These are phyloP conservation scores for Boletus reticuloceps DNA, from an alignment of 768 basidiomycete species.

Conservation along the genomic window DNA sequence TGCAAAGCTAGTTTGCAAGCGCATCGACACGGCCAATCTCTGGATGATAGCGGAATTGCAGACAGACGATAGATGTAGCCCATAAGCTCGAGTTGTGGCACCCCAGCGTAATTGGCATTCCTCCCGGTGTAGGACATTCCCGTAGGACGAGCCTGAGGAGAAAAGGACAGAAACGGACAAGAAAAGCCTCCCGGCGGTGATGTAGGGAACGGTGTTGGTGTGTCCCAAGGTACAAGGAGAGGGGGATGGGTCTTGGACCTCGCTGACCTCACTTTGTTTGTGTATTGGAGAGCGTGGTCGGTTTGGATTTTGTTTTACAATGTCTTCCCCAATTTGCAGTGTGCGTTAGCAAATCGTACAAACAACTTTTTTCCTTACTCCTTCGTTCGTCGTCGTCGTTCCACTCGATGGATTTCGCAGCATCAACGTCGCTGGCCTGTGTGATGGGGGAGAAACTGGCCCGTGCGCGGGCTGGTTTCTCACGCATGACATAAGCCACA, in stretches of 20 bases:
- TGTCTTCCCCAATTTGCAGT: slow-evolving; percentile 74
- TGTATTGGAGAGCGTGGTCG: slow-evolving; percentile 41
- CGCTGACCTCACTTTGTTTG: slow-evolving; percentile 31
- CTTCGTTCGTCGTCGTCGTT: slow-evolving; percentile 32
- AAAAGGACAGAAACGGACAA: neutral
- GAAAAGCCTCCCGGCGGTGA: too few relatives aligned
- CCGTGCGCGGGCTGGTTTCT: slow-evolving; percentile 52
- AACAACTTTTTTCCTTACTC: slow-evolving; percentile 35
- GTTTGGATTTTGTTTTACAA: slow-evolving; percentile 66
- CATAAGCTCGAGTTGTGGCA: neutral
- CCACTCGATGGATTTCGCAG: slow-evolving; percentile 19
- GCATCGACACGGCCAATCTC: neutral
- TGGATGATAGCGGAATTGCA: neutral
- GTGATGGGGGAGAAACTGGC: slow-evolving; percentile 38
- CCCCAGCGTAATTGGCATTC: neutral
- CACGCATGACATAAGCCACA: slow-evolving; percentile 55
- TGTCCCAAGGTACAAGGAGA: neutral
- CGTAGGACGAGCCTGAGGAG: neutral
- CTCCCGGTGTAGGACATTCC: neutral
- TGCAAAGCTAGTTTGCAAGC: neutral
- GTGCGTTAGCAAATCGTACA: slow-evolving; percentile 60
- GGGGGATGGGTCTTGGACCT: neutral
- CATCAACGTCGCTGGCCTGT: slow-evolving; percentile 19
- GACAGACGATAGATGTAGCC: neutral
- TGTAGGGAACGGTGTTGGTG: neutral